These are phyloP conservation scores for Endoconidiophora polonica DNA, from an alignment of 2,329 filamentous ascomycete genomes.

Conservation along the genomic window DNA sequence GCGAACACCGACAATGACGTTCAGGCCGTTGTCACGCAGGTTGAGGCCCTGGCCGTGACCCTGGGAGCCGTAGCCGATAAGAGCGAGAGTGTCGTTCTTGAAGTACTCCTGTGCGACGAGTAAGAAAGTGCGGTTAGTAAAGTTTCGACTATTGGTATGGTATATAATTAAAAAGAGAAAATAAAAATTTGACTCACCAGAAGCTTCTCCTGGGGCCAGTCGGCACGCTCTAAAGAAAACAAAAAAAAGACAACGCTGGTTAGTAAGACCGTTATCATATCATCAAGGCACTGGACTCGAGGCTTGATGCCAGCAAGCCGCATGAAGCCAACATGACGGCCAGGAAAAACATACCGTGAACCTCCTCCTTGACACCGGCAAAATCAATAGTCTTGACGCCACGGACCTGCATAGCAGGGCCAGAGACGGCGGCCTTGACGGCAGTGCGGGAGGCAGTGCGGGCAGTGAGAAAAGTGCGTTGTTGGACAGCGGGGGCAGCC, in stretches of 20 bases:
- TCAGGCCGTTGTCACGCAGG: constrained; percentile 98
- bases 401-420: constrained; percentile 51
- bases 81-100: constrained; percentile 97
- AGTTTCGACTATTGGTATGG: not conserved
- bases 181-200: constrained; percentile 45
- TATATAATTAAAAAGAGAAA: not conserved
- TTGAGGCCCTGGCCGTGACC: constrained; percentile 98
- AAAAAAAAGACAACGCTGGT: not conserved
- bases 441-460: constrained; percentile 37
- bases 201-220: constrained; percentile 98
- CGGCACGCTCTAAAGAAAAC: constrained; percentile 59
- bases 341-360: constrained; percentile 52
- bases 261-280: not conserved
- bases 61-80: constrained; percentile 96
- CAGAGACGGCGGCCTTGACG: constrained; percentile 34
- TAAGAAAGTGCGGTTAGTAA: constrained; percentile 3
- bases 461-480: constrained; percentile 46
- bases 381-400: constrained; percentile 99
- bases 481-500: constrained; percentile 37
- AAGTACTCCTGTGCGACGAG: constrained; percentile 64
- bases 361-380: constrained; percentile 82
- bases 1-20: constrained; percentile 96
- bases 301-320: not conserved
- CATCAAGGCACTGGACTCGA: not conserved
- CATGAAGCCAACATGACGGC: constrained; percentile 5